Conservation (phyloP, 352 stramenopile species). For the Pythium coloratum region DNA sequence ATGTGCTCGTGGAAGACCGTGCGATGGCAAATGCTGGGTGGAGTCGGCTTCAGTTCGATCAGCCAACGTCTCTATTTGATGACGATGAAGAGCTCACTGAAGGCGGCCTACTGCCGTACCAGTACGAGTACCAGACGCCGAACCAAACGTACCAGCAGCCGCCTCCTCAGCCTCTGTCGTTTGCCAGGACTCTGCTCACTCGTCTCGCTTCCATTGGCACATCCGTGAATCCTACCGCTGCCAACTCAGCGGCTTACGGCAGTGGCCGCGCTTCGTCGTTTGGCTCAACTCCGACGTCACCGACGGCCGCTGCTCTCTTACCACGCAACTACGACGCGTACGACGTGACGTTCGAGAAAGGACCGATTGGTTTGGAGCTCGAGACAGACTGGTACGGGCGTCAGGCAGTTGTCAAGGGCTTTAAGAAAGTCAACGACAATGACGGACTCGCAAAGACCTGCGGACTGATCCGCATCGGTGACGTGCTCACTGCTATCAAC, state of each 20-base stretch:
- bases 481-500: constrained; percentile 78
- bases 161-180: constrained; percentile 14
- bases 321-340: constrained; percentile 66
- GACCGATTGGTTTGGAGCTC: constrained; percentile 63
- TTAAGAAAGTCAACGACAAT: constrained; percentile 46
- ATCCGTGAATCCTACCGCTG: constrained; percentile 5
- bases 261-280: constrained; percentile 14
- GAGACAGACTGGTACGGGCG: constrained; percentile 78
- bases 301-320: constrained; percentile 2
- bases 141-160: not conserved
- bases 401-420: constrained; percentile 73
- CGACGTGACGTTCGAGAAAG: constrained; percentile 62
- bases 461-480: constrained; percentile 59
- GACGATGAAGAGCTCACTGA: constrained; percentile 28
- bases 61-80: constrained; percentile 24
- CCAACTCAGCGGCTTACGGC: constrained; percentile 19
- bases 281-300: constrained; percentile 17
- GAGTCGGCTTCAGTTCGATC: constrained; percentile 13
- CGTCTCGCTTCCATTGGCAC: constrained; percentile 23
- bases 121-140: not conserved
- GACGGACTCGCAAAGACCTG: constrained; percentile 59
- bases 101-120: constrained; percentile 17
- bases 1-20: constrained; percentile 1
- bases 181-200: constrained; percentile 24
- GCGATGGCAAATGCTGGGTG: constrained; percentile 15